Conservation (phyloP, 2,329 filamentous ascomycete species). For the Cytospora piceicola region DNA sequence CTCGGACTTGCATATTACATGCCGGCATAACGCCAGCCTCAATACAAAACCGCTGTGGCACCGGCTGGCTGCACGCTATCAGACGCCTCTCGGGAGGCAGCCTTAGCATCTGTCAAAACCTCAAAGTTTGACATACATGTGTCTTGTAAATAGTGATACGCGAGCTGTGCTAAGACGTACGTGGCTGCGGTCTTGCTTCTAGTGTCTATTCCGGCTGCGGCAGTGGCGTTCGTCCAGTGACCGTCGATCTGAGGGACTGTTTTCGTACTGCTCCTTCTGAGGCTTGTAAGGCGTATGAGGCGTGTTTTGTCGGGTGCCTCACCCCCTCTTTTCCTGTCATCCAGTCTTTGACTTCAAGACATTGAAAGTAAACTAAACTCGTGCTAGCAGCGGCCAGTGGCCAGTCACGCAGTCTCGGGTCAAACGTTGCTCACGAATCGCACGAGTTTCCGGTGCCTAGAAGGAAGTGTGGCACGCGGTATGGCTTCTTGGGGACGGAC, state of each 20-base stretch:
- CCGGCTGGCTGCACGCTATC: background rate
- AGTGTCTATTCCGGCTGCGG: background rate
- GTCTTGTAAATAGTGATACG: background rate
- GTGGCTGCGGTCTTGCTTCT: conserved; percentile 6
- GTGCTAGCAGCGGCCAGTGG: background rate
- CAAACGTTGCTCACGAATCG: background rate
- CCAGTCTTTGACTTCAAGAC: background rate
- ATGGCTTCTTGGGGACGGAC: background rate
- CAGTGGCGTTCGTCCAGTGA: background rate
- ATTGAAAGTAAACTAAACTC: background rate
- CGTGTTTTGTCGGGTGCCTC: background rate
- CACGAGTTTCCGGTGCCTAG: background rate
- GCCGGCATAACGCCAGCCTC: background rate
- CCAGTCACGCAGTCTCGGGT: background rate
- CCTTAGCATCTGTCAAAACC: background rate
- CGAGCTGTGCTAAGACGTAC: background rate
- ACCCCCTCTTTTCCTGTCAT: background rate
- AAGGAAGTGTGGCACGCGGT: background rate
- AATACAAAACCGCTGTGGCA: background rate
- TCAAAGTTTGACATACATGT: background rate
- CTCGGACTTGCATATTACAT: background rate
- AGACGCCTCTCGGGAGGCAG: conserved; percentile 2
- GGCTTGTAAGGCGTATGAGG: too few species aligned
- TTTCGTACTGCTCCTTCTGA: background rate
- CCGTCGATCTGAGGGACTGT: background rate